Evolutionary conservation across 208 protist species (phyloP), one percentile per base, ranked within the genome.

Genomic region (Trypanosoma congolense): DNA sequence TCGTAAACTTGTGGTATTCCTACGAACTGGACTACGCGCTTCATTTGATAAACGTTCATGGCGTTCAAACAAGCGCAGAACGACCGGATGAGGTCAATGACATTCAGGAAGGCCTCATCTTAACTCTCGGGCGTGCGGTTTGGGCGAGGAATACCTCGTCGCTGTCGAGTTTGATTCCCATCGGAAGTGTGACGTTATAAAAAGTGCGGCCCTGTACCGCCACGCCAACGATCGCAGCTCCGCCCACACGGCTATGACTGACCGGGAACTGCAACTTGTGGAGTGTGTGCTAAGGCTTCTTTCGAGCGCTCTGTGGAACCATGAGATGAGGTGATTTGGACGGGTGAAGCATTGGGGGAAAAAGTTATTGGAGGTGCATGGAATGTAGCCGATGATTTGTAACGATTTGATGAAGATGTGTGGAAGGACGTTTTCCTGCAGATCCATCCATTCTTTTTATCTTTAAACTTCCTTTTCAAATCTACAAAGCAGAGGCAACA

Each of bases 11-110:
- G 44, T 61, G n/a, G 16, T 16, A 36, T 1, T 14, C 31, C 4
- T 57, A 18, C 24, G 4, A 38, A 1, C 53, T 38, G 4, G 21
- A 61, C n/a, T 61, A 57, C 24, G 22, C 55, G 18, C 53, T 69
- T 16, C 62, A 69, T 41, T 26, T 69, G 6, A 45, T 61, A 28
- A 6, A 31, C 3, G 44, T 25, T 26, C 26, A 47, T 33, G 24
- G 16, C 10, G 18, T 6, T 35, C 22, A 10, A 33, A 26, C 46
- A 14, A n/a, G n/a, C n/a, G n/a, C n/a, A n/a, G n/a, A n/a, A n/a
- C n/a, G n/a, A n/a, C n/a, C n/a, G n/a, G n/a, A n/a, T n/a, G n/a
- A n/a, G n/a, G n/a, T n/a, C n/a, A n/a, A n/a, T n/a, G n/a, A n/a
- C n/a, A n/a, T n/a, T n/a, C 6, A 12, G 16, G 10, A 30, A 16